Base-by-base conservation (phyloP, 2,329 filamentous ascomycete genomes). In the Colletotrichum falcatum region DNA sequence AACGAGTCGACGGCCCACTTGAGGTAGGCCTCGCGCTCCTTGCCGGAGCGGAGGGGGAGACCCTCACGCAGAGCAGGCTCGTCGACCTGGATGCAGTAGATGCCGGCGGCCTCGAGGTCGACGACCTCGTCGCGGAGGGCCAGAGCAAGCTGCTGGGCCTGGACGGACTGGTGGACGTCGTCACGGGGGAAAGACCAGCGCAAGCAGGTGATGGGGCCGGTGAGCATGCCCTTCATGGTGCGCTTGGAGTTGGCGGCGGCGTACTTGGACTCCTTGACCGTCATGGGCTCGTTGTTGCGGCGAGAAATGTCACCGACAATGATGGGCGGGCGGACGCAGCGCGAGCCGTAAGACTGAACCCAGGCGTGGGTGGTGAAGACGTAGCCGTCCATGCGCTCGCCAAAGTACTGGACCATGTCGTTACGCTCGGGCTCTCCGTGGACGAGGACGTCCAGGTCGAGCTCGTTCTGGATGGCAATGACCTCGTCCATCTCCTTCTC, bases 221-320 rank as follows among this genome's bases (percentile, higher is more conserved):
- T 99, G 82, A 99, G 91, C 96, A 99, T 99, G 83, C 96, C 96
- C 94, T 99, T 99, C 96, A 99, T 98, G 85, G 96, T 95, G 91
- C 98, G 98, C 88, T 93, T 95, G 83, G 95, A 95, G 83, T 98
- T 90, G 67, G 92, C 95, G 74, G 94, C 95, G 76, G 96, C 96
- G 86, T 97, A 99, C 89, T 98, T 97, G 85, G 94, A 97, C 90
- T 99, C 96, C 92, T 99, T 99, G 86, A 99, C 96, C 72, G 96
- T 98, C 96, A 99, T 99, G 77, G 96, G 93, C 72, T 73, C 63
- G 72, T 73, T 73, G 76, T 91, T 92, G 75, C 96, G 96, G 77
- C 96, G 95, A 74, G 95, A 98, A 84, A 99, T 95, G 83, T 99
- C 96, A 85, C 96, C 96, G 78, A 98, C 96, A 79, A 99, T 94